Evolutionary conservation across 176 grass and related monocot species (phyloP), one percentile per base, ranked within the genome.

Genomic region (Oryza officinalis): DNA sequence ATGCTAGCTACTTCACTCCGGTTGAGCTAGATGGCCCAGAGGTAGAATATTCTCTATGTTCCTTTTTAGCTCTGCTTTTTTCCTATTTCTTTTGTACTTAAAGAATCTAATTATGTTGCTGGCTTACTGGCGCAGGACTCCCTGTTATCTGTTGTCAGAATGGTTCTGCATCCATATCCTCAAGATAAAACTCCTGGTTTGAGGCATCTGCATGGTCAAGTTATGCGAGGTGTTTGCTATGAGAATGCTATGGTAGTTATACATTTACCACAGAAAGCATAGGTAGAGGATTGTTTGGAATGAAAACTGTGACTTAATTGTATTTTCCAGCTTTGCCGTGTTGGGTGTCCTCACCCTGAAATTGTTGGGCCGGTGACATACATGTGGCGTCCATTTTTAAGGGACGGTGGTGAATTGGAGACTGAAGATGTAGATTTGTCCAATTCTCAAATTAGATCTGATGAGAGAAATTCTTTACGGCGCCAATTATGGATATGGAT

Each of bases 401-500:
- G 66, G 68, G 65, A 84, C 60, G 31, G 31, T 57, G 50, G 64
- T n/a, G 61, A 87, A 59, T 81, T 54, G 38, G 52, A 26, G n/a
- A 10, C 18, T n/a, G 63, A 67, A 64, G 45, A 84, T 89, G 68
- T 67, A 72, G 52, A 69, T 75, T 15, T 67, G 17, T 76, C 81
- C 25, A 44, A 75, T 72, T 67, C 27, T 65, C 76, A 82, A 54
- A 38, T 27, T 50, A 83, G 31, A 27, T 67, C 43, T 54, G 75
- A 76, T 63, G 54, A 67, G 47, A 50, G 73, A 81, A 76, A 77
- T 72, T 83, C 41, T 50, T 83, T 69, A 27, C 65, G 20, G 43
- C 86, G 91, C 4, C 76, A 93, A 60, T 81, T 97, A 79, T 97
- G 91, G 94, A 93, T 97, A 88, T 98, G 95, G 92, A 88, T 98